Base-by-base conservation (phyloP, 768 basidiomycete species). In the Pulveroboletus sp. region DNA sequence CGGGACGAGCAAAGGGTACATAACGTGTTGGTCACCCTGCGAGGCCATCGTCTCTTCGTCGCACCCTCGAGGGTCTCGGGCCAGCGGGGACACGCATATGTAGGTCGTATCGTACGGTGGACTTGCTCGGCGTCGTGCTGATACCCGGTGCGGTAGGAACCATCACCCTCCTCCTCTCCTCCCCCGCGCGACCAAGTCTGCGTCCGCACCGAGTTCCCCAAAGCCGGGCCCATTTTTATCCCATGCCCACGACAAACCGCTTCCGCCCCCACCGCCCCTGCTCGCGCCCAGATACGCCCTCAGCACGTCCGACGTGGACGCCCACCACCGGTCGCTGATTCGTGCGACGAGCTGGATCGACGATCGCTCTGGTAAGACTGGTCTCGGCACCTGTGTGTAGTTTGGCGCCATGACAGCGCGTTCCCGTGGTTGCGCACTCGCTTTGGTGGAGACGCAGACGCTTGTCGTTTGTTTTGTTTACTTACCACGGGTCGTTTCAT, bases 221-320 rank as follows among this genome's bases (percentile, higher is more conserved):
- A n/a, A n/a, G n/a, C n/a, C n/a, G n/a, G n/a, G 45, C 0, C 31
- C 55, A 0, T 40, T 46, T 24, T 61, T 52, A 31, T 35, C 62
- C 11, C 10, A 49, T 51, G 46, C 33, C 1, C 47, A 58, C 55
- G 70, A 73, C 58, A 75, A 75, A 47, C 69, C 71, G 1, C 66
- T 76, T 24, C 74, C 73, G 8, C 63, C 73, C n/a, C 74, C 73
- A 8, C 63, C 67, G 14, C 68, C 73, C 18, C 67, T 69, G 26
- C 64, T 73, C 66, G 70, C 66, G 14, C 43, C 58, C n/a, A n/a
- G n/a, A n/a, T n/a, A n/a, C 5, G 21, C 43, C 2, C 48, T 62
- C 59, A 54, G 61, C 49, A 49, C 55, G 17, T 57, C 55, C 46
- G 60, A 62, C 18, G 64, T 66, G 62, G 62, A 67, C 11, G 55